Percentiles rank a stretch among this genome's conserved stretches.
phyloP scores from a whole-genome alignment of 2,329 filamentous ascomycete genomes.

The Ceratocystis diversiconidia region DNA sequence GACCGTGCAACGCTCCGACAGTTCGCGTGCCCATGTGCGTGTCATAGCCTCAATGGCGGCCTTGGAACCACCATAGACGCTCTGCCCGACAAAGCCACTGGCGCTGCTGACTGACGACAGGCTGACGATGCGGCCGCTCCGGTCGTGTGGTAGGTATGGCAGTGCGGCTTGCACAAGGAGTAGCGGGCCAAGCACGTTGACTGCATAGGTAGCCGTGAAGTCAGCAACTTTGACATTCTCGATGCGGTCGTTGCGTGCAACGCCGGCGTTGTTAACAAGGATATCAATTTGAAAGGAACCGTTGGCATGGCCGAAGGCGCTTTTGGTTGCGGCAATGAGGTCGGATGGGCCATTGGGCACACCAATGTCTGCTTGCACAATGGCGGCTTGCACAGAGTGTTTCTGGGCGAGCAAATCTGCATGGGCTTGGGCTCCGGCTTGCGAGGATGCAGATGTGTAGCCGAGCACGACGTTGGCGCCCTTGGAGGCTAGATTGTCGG shows the following conservation, averaged over 20 bases:
- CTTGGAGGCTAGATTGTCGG: slow-evolving; percentile 57
- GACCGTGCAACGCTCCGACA: slow-evolving; percentile 38
- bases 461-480: slow-evolving; percentile 56
- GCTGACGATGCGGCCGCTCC: slow-evolving; percentile 43
- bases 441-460: slow-evolving; percentile 41
- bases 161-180: slow-evolving; percentile 60
- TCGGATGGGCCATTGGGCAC: slow-evolving; percentile 44
- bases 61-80: slow-evolving; percentile 44
- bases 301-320: slow-evolving; percentile 39
- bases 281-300: slow-evolving; percentile 57
- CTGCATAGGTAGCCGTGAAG: slow-evolving; percentile 57
- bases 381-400: slow-evolving; percentile 45
- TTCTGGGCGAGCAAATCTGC: slow-evolving; percentile 41
- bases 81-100: slow-evolving; percentile 39
- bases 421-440: slow-evolving; percentile 40
- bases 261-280: slow-evolving; percentile 74
- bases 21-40: slow-evolving; percentile 43
- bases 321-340: slow-evolving; percentile 44
- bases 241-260: slow-evolving; percentile 49
- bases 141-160: slow-evolving; percentile 55
- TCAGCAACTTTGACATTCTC: slow-evolving; percentile 48
- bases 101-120: slow-evolving; percentile 41
- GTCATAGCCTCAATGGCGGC: slow-evolving; percentile 46
- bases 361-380: slow-evolving; percentile 59
- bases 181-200: slow-evolving; percentile 73